Evolutionary conservation across 768 basidiomycete species (phyloP).

Genomic region (Hortiboletus campestris): DNA sequence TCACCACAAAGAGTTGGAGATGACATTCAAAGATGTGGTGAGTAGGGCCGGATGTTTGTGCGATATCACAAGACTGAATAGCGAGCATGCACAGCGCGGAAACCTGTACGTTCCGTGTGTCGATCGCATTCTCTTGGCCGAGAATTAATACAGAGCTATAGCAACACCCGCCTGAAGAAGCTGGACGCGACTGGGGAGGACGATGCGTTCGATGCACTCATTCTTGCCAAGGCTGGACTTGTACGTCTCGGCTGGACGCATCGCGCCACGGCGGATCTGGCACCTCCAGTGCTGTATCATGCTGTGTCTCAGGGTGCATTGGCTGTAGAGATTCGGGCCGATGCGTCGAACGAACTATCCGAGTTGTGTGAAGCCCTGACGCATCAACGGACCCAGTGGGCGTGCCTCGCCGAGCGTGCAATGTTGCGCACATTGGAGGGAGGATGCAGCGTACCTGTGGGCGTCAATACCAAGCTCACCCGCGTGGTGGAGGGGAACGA

Average conservation of each 20-base stretch:
- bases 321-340: slow-evolving; percentile 76
- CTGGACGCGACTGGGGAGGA: slow-evolving; percentile 68
- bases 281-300: slow-evolving; percentile 73
- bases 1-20: slow-evolving; percentile 23
- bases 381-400: slow-evolving; percentile 76
- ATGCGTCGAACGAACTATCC: slow-evolving; percentile 56
- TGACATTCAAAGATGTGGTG: slow-evolving; percentile 88
- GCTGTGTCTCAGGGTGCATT: slow-evolving; percentile 96
- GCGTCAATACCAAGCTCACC: slow-evolving; percentile 58
- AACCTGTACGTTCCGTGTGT: slow-evolving; percentile 62
- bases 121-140: background rate
- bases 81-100: slow-evolving; percentile 55
- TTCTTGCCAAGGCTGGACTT: slow-evolving; percentile 93
- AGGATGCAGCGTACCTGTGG: slow-evolving; percentile 96
- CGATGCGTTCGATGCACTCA: slow-evolving; percentile 79
- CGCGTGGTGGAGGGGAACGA: slow-evolving; percentile 31
- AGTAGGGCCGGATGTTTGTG: slow-evolving; percentile 33
- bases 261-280: slow-evolving; percentile 74
- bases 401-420: slow-evolving; percentile 80
- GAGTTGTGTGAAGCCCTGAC: slow-evolving; percentile 66
- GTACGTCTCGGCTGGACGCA: slow-evolving; percentile 71
- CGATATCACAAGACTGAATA: background rate
- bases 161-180: slow-evolving; percentile 89
- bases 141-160: slow-evolving; percentile 28
- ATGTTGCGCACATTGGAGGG: slow-evolving; percentile 90